Base-by-base conservation (phyloP, 2,329 filamentous ascomycete genomes). In the Penicillium polonicum region DNA sequence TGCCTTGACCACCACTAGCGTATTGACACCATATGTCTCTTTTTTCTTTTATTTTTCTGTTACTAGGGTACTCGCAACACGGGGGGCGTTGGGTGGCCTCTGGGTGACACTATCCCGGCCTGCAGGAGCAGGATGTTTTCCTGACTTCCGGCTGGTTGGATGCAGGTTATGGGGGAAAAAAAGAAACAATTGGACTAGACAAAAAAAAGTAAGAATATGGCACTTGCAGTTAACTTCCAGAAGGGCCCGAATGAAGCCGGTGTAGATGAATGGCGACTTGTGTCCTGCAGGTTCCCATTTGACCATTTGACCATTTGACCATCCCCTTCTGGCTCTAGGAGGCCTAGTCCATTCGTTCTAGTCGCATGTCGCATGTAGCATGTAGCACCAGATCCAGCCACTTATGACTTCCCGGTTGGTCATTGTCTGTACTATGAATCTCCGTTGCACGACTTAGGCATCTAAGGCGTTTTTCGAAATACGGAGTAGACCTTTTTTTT, bases 401-500 rank as follows among this genome's bases (percentile, higher is more conserved):
- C 64, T 62, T 58, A 33, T 53, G 54, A 36, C 62, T 59, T 52
- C 60, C 59, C 60, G 60, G 21, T 72, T 71, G 69, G 69, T 59
- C 61, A 55, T 46, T 48, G 57, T 60, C 57, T 65, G 65, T 65
- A 64, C 60, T 62, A 61, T 68, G 66, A 59, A 64, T 65, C 59
- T 59, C 60, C 59, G 72, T 73, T 70, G 60, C 69, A 74, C 72
- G 64, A 64, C 61, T 45, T 58, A 49, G 60, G 59, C 21, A 55
- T 55, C 43, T 54, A 41, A 38, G 35, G 44, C 43, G 58, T 60
- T 49, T 66, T 59, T 62, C 57, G 60, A 61, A 64, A 64, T 45
- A 45, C 50, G 64, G 61, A 53, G 48, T 46, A 60, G 60, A 59
- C 56, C 35, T 31, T 15, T 15, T 13, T 50, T 5, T 13, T 50